These are phyloP conservation scores for Thermothelomyces thermophilus DNA, from an alignment of 2,329 filamentous ascomycete genomes.

Conservation along the genomic window DNA sequence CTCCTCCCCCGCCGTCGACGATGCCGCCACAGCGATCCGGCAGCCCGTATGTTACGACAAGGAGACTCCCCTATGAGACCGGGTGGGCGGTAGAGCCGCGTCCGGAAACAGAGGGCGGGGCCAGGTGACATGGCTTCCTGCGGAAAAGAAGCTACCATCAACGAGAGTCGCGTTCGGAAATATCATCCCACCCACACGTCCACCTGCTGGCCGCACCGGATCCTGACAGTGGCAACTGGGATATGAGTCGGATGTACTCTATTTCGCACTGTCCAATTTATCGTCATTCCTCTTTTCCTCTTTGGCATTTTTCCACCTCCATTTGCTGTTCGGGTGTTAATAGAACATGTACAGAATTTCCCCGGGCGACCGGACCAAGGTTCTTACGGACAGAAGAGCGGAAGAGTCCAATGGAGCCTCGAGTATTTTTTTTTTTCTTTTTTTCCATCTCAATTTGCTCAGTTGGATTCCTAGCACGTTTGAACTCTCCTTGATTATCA, in stretches of 20 bases:
- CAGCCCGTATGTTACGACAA: slow-evolving; percentile 19
- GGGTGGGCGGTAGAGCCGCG: slow-evolving; percentile 33
- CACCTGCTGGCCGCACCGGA: too few relatives aligned
- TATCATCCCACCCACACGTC: too few relatives aligned
- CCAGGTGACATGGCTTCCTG: slow-evolving; percentile 9
- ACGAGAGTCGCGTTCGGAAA: too few relatives aligned
- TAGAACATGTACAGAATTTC: slow-evolving; percentile 6
- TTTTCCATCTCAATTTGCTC: neutral
- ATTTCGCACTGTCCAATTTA: too few relatives aligned
- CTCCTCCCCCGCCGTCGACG: slow-evolving; percentile 11
- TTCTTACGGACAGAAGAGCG: neutral
- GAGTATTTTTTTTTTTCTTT: neutral
- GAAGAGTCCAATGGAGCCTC: too few relatives aligned
- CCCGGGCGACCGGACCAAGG: slow-evolving; percentile 5
- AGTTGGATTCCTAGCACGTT: neutral
- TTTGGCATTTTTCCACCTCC: neutral
- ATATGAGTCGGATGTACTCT: too few relatives aligned
- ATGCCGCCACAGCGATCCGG: slow-evolving; percentile 8
- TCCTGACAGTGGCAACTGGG: too few relatives aligned
- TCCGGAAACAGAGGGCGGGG: slow-evolving; percentile 13
- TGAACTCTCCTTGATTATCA: neutral
- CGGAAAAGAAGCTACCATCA: neutral
- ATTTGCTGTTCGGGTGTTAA: neutral
- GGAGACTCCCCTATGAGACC: slow-evolving; percentile 32
- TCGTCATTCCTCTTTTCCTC: neutral